These are phyloP conservation scores for Aegle marmelos DNA, from an alignment of 345 rosid genomes.

Conservation along the genomic window DNA sequence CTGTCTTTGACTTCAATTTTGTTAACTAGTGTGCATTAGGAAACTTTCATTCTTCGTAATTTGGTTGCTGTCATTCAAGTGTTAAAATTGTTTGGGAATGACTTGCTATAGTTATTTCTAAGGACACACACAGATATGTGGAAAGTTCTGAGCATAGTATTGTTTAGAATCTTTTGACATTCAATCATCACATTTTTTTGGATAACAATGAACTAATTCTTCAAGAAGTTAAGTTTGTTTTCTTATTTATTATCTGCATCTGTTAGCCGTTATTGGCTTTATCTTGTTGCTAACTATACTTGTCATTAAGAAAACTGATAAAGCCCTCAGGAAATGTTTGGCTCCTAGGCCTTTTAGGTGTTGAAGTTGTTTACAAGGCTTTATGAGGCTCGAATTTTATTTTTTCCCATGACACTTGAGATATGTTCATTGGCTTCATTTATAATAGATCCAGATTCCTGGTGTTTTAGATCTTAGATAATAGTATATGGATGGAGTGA, in stretches of 20 bases:
- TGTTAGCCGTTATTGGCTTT: background rate
- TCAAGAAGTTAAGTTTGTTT: background rate
- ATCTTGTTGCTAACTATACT: background rate
- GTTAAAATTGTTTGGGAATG: background rate
- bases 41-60: background rate
- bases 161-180: background rate
- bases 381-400: background rate
- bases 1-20: background rate
- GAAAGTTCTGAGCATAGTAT: background rate
- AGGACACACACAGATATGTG: background rate
- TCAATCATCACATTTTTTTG: background rate
- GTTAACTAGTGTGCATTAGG: background rate
- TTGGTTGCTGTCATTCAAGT: background rate
- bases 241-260: background rate
- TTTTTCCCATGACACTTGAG: background rate
- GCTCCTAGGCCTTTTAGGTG: background rate
- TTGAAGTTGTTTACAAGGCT: background rate
- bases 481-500: background rate
- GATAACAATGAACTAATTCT: background rate
- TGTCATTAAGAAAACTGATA: background rate
- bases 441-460: background rate
- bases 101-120: background rate
- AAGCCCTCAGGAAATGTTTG: background rate
- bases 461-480: background rate
- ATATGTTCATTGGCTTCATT: background rate